Evolutionary conservation across 352 stramenopile species (phyloP), one percentile per base, ranked within the genome.

Genomic region (Pythium aphanidermatum): DNA sequence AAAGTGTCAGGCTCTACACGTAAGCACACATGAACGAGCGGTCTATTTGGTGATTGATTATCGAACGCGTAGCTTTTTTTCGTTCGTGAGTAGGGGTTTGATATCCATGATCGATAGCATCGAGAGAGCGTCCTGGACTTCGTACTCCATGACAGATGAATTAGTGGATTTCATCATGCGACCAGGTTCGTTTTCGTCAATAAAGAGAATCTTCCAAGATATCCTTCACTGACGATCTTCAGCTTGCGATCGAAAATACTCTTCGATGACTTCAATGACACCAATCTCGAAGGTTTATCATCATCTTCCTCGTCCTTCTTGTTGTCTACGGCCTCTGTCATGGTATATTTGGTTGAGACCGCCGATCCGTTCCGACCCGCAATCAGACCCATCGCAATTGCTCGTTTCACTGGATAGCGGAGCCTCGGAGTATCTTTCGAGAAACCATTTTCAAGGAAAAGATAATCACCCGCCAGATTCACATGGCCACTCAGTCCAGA

Each of bases 401-500:
- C 65, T 12, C 57, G 47, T 43, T 76, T 70, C 14, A 63, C 29
- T 2, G 55, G 39, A 25, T 63, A 68, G 0, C 31, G 42, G 9
- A 70, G 42, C 5, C 42, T 23, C 11, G 51, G 12, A 0, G 39
- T 46, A 1, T 65, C 42, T 13, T 57, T 56, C 0, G 55, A 45
- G 33, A 70, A 70, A 7, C 50, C 66, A 19, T 52, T 51, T 2
- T 46, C 41, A 19, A 60, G 30, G 21, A 76, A 73, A 31, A 72
- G 40, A 41, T 67, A 58, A 39, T 79, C 68, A 0, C 58, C 58
- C 0, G 56, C 54, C 0, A 75, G 25, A 1, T 53, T 39, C 11
- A 75, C 65, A 13, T 65, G 36, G 0, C 62, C 62, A 14, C 68
- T 79, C 7, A 63, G 55, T 3, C 59, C 62, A 0, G 68, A 79